phyloP scores from a whole-genome alignment of 2,329 filamentous ascomycete species.

The Phialocephala subalpina region DNA sequence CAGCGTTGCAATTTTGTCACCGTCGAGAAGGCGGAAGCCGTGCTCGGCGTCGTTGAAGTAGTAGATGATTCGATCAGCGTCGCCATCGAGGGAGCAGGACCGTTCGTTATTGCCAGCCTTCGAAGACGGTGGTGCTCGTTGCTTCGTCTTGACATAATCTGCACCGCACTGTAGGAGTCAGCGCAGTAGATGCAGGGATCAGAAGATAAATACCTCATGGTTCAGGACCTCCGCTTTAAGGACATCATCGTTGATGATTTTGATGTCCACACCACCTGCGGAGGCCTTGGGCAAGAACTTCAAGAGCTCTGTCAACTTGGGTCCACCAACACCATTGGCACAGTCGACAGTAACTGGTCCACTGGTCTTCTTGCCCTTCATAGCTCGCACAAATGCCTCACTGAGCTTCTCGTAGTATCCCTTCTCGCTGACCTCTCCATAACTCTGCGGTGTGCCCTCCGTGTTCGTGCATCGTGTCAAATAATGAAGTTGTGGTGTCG shows the following conservation, averaged over 20 bases:
- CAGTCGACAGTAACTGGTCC: constrained; percentile 88
- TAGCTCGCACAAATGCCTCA: constrained; percentile 83
- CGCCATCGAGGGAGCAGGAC: constrained; percentile 91
- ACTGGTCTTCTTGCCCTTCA: constrained; percentile 77
- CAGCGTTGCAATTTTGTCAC: constrained; percentile 94
- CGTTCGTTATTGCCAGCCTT: constrained; percentile 79
- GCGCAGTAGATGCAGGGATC: constrained; percentile 17
- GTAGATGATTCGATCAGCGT: constrained; percentile 95
- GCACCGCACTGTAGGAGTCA: constrained; percentile 75
- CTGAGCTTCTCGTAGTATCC: constrained; percentile 96
- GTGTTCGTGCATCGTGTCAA: constrained; percentile 95
- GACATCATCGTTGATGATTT: constrained; percentile 91
- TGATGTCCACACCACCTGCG: constrained; percentile 79
- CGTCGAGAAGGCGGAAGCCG: constrained; percentile 91
- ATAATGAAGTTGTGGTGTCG: constrained; percentile 98
- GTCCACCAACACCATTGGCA: constrained; percentile 95
- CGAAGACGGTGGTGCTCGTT: constrained; percentile 85
- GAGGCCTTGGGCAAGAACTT: constrained; percentile 77
- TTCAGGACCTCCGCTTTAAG: constrained; percentile 90
- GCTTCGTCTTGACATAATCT: constrained; percentile 97
- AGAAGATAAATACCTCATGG: constrained; percentile 67
- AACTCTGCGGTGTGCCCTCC: constrained; percentile 83
- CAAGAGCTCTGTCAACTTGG: constrained; percentile 85
- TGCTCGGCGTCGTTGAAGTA: constrained; percentile 87
- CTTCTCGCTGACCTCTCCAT: constrained; percentile 86